Conservation (phyloP, 108 stramenopile species). For the Pseudonitzschia delicatissima region DNA sequence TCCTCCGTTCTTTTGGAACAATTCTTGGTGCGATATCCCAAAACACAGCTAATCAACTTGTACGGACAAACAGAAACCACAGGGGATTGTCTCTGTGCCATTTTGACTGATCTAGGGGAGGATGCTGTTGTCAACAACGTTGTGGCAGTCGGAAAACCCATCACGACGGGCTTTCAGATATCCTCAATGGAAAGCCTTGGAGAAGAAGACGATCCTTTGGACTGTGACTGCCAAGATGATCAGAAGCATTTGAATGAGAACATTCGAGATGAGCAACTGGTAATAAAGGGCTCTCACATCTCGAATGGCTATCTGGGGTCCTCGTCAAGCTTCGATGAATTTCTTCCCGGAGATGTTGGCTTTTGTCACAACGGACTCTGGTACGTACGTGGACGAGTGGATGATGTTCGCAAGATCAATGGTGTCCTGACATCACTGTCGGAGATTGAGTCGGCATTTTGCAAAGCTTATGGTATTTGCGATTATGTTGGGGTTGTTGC, state of each 20-base stretch:
- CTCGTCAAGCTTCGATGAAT: slow-evolving; percentile 1
- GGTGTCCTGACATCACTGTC: slow-evolving; percentile 37
- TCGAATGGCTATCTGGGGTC: slow-evolving; percentile 6
- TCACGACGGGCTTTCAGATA: slow-evolving; percentile 12
- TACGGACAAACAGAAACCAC: slow-evolving; percentile 50
- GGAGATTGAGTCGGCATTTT: slow-evolving; percentile 37
- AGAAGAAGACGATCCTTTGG: not conserved
- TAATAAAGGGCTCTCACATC: not conserved
- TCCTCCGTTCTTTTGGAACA: slow-evolving; percentile 2
- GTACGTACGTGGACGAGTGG: slow-evolving; percentile 37
- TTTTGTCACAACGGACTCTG: slow-evolving; percentile 32
- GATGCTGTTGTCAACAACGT: slow-evolving; percentile 18
- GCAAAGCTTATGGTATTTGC: slow-evolving; percentile 4
- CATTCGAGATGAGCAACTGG: not conserved
- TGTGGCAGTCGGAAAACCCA: slow-evolving; percentile 39
- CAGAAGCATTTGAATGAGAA: not conserved
- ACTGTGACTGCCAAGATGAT: not conserved
- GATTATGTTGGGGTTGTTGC: not conserved
- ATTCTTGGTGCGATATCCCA: slow-evolving; percentile 1
- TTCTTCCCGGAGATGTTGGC: slow-evolving; percentile 44
- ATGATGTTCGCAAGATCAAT: slow-evolving; percentile 40
- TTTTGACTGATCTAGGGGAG: slow-evolving; percentile 22
- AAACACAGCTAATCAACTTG: slow-evolving; percentile 23
- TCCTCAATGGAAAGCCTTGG: not conserved
- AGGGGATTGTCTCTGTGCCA: slow-evolving; percentile 34